These are phyloP conservation scores for Zarea fungicola DNA, from an alignment of 2,329 filamentous ascomycete genomes.

Conservation along the genomic window DNA sequence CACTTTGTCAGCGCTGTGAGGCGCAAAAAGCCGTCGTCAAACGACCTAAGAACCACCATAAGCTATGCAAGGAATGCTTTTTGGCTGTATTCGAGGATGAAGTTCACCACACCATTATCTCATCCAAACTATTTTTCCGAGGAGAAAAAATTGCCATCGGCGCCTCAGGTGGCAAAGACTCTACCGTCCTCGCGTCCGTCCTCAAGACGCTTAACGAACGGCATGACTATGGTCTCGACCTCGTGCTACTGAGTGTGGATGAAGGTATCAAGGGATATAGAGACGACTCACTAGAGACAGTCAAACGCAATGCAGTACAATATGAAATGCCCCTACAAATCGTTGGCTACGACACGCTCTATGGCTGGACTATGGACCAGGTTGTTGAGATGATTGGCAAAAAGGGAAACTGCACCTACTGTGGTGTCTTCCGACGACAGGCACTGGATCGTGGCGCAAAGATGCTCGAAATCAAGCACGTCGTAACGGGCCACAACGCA, in stretches of 20 bases:
- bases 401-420: conserved; percentile 98
- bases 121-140: conserved; percentile 71
- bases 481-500: conserved; percentile 96
- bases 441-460: conserved; percentile 89
- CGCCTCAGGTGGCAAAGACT: conserved; percentile 95
- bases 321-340: conserved; percentile 91
- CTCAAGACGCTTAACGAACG: conserved; percentile 92
- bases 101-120: conserved; percentile 85
- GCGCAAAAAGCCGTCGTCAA: conserved; percentile 79
- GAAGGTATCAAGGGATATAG: conserved; percentile 97
- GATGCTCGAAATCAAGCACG: conserved; percentile 80
- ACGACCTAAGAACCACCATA: conserved; percentile 89
- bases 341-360: conserved; percentile 86
- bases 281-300: conserved; percentile 92
- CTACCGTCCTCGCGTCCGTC: conserved; percentile 89
- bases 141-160: conserved; percentile 92
- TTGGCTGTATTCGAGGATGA: conserved; percentile 84
- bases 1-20: conserved; percentile 70
- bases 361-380: conserved; percentile 99
- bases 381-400: conserved; percentile 95
- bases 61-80: conserved; percentile 88
- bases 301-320: conserved; percentile 86
- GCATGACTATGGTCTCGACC: conserved; percentile 77
- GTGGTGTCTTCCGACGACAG: conserved; percentile 91
- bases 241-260: conserved; percentile 86